phyloP scores from a whole-genome alignment of 148 eudicot species.

The Fagopyrum homotropicum region DNA sequence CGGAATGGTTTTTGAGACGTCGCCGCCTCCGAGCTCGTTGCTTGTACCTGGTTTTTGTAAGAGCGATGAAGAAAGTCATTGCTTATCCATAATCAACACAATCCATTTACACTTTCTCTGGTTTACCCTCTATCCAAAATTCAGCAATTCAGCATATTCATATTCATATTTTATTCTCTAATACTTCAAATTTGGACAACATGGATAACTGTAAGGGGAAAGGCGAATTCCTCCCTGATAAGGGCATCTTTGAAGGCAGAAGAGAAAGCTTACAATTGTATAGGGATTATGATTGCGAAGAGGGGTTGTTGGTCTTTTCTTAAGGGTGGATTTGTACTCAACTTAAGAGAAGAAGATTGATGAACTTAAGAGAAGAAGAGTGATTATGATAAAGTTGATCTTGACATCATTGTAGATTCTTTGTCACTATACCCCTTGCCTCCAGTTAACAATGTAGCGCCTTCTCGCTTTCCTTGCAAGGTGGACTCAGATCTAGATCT shows the following conservation, averaged over 20 bases:
- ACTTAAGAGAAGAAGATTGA: conserved; percentile 2
- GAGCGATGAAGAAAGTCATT: conserved; percentile 1
- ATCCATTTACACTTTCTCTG: conserved; percentile 29
- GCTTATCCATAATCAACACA: background rate
- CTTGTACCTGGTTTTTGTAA: conserved; percentile 28
- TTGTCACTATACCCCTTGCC: no score
- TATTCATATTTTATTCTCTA: background rate
- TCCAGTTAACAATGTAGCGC: no score
- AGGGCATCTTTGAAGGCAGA: conserved; percentile 40
- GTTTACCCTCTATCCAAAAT: conserved; percentile 15
- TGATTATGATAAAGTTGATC: no score
- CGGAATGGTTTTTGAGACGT: conserved; percentile 18
- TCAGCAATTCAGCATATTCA: background rate
- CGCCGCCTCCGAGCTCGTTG: conserved; percentile 33
- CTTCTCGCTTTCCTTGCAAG: no score
- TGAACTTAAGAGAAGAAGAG: no score
- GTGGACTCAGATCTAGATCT: no score
- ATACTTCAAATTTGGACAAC: conserved; percentile 25
- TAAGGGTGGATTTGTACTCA: conserved; percentile 74
- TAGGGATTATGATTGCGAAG: conserved; percentile 61
- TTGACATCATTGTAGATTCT: no score
- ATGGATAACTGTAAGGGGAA: conserved; percentile 56
- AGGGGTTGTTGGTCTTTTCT: conserved; percentile 90
- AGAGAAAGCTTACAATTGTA: conserved; percentile 30
- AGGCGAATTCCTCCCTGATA: conserved; percentile 36